Evolutionary conservation across 148 eudicot genomes (phyloP).

Genomic region (Vaccinium darrowii): DNA sequence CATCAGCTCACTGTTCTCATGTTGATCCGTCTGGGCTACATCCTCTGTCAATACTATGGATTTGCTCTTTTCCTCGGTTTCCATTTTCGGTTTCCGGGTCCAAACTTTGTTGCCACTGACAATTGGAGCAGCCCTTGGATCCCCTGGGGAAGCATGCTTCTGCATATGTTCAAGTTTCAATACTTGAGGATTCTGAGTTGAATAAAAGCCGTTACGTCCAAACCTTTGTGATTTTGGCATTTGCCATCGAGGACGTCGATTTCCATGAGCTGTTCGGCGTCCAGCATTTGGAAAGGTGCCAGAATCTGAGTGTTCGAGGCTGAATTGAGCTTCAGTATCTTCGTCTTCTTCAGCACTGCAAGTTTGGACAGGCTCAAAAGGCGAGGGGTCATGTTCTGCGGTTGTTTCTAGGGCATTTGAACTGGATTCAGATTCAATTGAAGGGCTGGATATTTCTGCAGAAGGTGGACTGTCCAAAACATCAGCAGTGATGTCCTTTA

Average conservation of each 20-base stretch:
- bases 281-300: slow-evolving; percentile 34
- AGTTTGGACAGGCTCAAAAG: slow-evolving; percentile 35
- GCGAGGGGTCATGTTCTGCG: slow-evolving; percentile 20
- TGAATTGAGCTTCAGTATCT: slow-evolving; percentile 33
- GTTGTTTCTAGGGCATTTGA: slow-evolving; percentile 33
- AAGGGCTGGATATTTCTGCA: slow-evolving; percentile 38
- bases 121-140: slow-evolving; percentile 33
- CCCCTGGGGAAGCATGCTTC: slow-evolving; percentile 44
- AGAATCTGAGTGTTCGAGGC: slow-evolving; percentile 33
- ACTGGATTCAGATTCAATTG: slow-evolving; percentile 31
- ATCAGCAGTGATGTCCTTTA: slow-evolving; percentile 28
- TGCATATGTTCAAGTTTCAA: slow-evolving; percentile 27
- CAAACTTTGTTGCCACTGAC: slow-evolving; percentile 55
- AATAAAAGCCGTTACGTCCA: slow-evolving; percentile 39
- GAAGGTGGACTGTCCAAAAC: slow-evolving; percentile 33
- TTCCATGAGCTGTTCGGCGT: slow-evolving; percentile 24
- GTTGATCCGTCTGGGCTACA: slow-evolving; percentile 34
- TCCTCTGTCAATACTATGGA: slow-evolving; percentile 23
- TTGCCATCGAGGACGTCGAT: slow-evolving; percentile 52
- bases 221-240: slow-evolving; percentile 51
- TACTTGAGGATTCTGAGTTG: slow-evolving; percentile 40
- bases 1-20: slow-evolving; percentile 49
- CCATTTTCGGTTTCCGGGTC: slow-evolving; percentile 61
- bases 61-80: slow-evolving; percentile 36
- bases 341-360: slow-evolving; percentile 31